These are phyloP conservation scores for Vicia faba DNA, from an alignment of 306 rosid genomes.

Conservation along the genomic window DNA sequence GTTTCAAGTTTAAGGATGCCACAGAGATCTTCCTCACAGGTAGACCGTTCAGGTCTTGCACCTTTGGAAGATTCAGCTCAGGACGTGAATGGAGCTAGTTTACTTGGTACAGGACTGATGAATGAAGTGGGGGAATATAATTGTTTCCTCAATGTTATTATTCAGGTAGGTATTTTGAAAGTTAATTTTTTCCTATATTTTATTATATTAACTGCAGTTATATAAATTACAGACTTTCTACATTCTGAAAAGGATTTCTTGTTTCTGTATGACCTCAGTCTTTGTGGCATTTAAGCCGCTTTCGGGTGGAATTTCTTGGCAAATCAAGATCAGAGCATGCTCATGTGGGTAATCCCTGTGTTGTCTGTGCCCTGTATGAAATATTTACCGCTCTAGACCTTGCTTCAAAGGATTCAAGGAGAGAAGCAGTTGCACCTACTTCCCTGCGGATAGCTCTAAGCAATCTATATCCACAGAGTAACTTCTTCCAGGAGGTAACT, in stretches of 20 bases:
- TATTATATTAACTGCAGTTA: conserved; percentile 23
- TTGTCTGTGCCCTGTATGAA: conserved; percentile 87
- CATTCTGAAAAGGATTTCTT: conserved; percentile 40
- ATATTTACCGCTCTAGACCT: conserved; percentile 67
- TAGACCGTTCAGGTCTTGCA: conserved; percentile 46
- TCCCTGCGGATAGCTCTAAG: conserved; percentile 91
- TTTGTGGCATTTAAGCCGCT: conserved; percentile 83
- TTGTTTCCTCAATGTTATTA: conserved; percentile 97
- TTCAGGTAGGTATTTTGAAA: conserved; percentile 63
- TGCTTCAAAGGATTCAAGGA: conserved; percentile 63
- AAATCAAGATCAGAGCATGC: conserved; percentile 76
- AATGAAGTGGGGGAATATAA: conserved; percentile 99
- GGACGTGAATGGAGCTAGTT: conserved; percentile 46
- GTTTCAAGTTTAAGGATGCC: conserved; percentile 51
- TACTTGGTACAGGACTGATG: conserved; percentile 82
- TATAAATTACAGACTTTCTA: conserved; percentile 19
- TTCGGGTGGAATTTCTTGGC: conserved; percentile 78
- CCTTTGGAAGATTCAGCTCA: conserved; percentile 45
- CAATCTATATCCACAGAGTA: conserved; percentile 84
- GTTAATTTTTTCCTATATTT: conserved; percentile 26
- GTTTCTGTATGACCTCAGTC: conserved; percentile 63
- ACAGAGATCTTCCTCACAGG: conserved; percentile 47
- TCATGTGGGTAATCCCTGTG: conserved; percentile 94
- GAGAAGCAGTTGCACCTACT: conserved; percentile 91
- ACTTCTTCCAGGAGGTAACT: conserved; percentile 91